phyloP scores from a whole-genome alignment of 805 yeast genomes.

The Metschnikowia aberdeeniae region DNA sequence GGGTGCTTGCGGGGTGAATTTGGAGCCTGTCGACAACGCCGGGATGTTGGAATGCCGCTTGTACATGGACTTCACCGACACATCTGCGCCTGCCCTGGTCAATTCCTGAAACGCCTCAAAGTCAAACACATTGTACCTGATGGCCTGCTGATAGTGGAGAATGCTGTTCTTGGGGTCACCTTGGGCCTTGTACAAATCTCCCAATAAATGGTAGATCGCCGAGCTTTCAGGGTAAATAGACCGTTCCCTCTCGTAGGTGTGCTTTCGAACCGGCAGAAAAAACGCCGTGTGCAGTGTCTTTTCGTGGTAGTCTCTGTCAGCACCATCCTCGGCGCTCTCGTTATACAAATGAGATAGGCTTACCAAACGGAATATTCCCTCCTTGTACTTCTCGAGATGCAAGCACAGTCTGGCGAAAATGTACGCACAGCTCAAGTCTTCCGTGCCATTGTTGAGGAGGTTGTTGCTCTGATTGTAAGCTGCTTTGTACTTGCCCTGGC shows the following conservation, averaged over 20 bases:
- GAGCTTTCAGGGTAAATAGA: conserved; percentile 60
- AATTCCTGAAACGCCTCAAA: conserved; percentile 85
- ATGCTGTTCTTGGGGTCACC: conserved; percentile 66
- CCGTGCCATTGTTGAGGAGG: conserved; percentile 34
- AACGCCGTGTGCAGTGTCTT: conserved; percentile 5
- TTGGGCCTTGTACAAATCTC: conserved; percentile 55
- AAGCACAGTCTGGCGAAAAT: conserved; percentile 68
- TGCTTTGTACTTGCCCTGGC: conserved; percentile 55
- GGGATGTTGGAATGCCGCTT: conserved; percentile 19
- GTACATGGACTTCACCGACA: conserved; percentile 56
- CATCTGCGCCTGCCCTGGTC: conserved; percentile 65
- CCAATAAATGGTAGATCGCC: conserved; percentile 63
- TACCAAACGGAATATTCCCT: conserved; percentile 52
- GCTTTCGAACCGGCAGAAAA: conserved; percentile 18
- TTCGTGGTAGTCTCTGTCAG: background rate
- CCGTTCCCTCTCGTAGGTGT: conserved; percentile 38
- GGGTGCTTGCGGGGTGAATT: background rate
- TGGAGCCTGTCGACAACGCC: background rate
- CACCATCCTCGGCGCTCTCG: conserved; percentile 15
- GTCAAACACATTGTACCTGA: conserved; percentile 70
- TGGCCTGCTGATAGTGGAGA: conserved; percentile 61
- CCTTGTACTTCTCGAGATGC: conserved; percentile 48
- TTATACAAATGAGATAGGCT: conserved; percentile 30
- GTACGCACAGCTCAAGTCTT: conserved; percentile 72
- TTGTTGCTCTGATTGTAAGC: conserved; percentile 46